These are phyloP conservation scores for Rasamsonia emersonii DNA, from an alignment of 2,329 filamentous ascomycete species.

Conservation along the genomic window DNA sequence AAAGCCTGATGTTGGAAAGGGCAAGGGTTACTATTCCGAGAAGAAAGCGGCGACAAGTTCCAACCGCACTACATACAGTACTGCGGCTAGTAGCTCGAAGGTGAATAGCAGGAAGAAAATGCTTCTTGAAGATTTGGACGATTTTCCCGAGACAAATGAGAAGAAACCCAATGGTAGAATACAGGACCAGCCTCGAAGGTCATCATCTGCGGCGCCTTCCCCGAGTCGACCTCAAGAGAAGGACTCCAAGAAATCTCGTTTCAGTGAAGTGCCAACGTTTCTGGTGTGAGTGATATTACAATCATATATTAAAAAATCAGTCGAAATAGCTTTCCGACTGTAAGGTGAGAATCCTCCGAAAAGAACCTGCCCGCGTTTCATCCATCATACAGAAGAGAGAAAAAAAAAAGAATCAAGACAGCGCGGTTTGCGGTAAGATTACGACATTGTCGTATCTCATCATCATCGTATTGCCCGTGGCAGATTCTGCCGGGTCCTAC, in stretches of 20 bases:
- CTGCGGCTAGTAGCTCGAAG: slow-evolving; percentile 3
- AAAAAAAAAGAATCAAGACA: too few relatives aligned
- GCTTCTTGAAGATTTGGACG: slow-evolving; percentile 32
- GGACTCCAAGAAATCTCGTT: slow-evolving; percentile 27
- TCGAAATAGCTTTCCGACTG: slow-evolving; percentile 3
- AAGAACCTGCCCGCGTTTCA: too few relatives aligned
- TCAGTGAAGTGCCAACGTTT: slow-evolving; percentile 38
- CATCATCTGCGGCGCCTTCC: slow-evolving; percentile 3
- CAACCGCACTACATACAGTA: slow-evolving; percentile 9
- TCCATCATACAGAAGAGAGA: too few relatives aligned
- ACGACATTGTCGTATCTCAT: too few relatives aligned
- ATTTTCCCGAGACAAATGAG: slow-evolving; percentile 22
- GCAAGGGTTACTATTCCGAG: slow-evolving; percentile 1
- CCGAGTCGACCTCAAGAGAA: slow-evolving; percentile 6
- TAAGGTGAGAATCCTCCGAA: too few relatives aligned
- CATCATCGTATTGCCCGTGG: too few relatives aligned
- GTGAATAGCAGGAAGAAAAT: slow-evolving; percentile 23
- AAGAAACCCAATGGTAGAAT: slow-evolving; percentile 13
- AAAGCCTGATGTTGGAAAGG: slow-evolving; percentile 1
- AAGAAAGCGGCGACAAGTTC: slow-evolving; percentile 7
- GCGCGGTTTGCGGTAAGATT: too few relatives aligned
- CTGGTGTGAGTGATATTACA: slow-evolving; percentile 22
- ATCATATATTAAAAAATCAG: slow-evolving; percentile 2
- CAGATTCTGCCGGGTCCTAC: slow-evolving; percentile 1
- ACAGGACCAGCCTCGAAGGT: slow-evolving; percentile 12